Evolutionary conservation across 2,329 filamentous ascomycete species (phyloP), one percentile per base, ranked within the genome.

Genomic region (Pseudohalonectria lignicola): DNA sequence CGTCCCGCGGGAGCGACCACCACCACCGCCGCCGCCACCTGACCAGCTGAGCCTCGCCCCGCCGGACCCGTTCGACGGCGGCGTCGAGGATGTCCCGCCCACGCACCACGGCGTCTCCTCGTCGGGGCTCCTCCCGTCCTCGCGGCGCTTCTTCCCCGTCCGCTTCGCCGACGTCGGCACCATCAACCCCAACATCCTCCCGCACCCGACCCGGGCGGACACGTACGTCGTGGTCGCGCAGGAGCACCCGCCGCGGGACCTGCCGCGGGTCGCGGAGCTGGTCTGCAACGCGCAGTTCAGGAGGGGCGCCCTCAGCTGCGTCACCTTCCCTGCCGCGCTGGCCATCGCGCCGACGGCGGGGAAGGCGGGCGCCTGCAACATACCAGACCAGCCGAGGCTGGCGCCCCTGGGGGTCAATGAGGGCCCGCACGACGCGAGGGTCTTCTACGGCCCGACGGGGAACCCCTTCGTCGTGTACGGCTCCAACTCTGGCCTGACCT

Each of bases 391-490:
- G 19, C 28, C 28, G 12, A 15, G 9, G 3, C 42, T 70, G 5
- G 52, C 49, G 1, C 60, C 57, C 40, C 56, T 71, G 33, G 53
- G 48, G 23, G 45, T 65, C 39, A 69, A 62, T 42, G 49, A 64
- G 15, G 75, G 75, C 0, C 73, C 74, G 0, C 73, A 74, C 45
- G 75, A 79, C 47, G 72, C 71, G 1, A 62, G 74, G 5, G 66
- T 74, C 9, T 74, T 78, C 46, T 68, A 66, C 41, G 72, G 70
- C 0, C 74, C 73, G 0, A 50, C 61, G 13, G 36, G 28, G 28
- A 21, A 4, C 0, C 69, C 72, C 0, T 71, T 68, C 39, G 57
- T 64, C 1, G 52, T 73, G 4, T 79, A 67, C 40, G 74, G 74
- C 2, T 74, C 71, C 8, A 74, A 75, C 44, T 74, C 71, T 0